phyloP scores from a whole-genome alignment of 2,329 filamentous ascomycete species.

The Erysiphe neolycopersici region DNA sequence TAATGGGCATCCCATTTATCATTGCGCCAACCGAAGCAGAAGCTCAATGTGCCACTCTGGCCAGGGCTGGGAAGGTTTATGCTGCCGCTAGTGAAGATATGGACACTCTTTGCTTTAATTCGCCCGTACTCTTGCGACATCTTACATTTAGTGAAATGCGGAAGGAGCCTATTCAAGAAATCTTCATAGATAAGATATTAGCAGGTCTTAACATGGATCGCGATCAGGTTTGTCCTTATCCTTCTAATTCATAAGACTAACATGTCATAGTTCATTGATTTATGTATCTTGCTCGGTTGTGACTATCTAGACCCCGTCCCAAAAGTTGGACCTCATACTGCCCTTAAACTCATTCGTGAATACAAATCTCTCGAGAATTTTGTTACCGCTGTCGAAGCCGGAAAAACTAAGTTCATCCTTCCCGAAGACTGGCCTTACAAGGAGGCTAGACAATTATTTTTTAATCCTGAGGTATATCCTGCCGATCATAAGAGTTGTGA shows the following conservation, averaged over 20 bases:
- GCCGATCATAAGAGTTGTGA: constrained; percentile 74
- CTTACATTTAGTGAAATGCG: constrained; percentile 92
- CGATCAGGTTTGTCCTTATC: constrained; percentile 32
- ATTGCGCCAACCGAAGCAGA: constrained; percentile 92
- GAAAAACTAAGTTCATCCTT: constrained; percentile 54
- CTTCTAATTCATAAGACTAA: constrained; percentile 1
- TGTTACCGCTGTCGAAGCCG: constrained; percentile 51
- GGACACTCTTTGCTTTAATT: constrained; percentile 90
- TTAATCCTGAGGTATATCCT: constrained; percentile 62
- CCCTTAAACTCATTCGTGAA: constrained; percentile 81
- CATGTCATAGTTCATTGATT: constrained; percentile 56
- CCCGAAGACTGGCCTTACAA: constrained; percentile 94
- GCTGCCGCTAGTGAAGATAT: constrained; percentile 95
- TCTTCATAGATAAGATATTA: constrained; percentile 63
- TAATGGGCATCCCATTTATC: constrained; percentile 93
- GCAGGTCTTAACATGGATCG: constrained; percentile 72
- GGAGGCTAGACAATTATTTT: constrained; percentile 77
- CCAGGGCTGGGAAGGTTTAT: constrained; percentile 80
- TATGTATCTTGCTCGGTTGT: constrained; percentile 91
- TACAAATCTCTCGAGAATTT: constrained; percentile 71
- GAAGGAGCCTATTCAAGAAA: constrained; percentile 94
- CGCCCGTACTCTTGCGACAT: constrained; percentile 73
- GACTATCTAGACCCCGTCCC: constrained; percentile 95
- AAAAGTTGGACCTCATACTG: constrained; percentile 76
- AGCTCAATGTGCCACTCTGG: constrained; percentile 80